These are phyloP conservation scores for Monosporascus sp. DNA, from an alignment of 2,329 filamentous ascomycete species.

Conservation along the genomic window DNA sequence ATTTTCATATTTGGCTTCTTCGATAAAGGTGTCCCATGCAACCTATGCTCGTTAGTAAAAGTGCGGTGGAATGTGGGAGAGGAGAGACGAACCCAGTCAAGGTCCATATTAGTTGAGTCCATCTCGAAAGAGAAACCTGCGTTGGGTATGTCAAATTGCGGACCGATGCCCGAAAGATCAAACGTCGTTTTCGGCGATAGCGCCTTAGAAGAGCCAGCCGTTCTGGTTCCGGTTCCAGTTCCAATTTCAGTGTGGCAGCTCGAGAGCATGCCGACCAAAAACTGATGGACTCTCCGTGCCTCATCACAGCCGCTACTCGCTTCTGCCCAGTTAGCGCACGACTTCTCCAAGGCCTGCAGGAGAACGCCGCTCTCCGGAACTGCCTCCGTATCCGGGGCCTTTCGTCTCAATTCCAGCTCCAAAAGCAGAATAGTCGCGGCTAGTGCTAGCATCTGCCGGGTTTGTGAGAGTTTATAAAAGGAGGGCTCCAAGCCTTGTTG, in stretches of 20 bases:
- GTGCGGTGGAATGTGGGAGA: neutral
- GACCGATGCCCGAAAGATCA: neutral
- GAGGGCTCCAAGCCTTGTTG: constrained; percentile 13
- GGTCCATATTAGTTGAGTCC: constrained; percentile 13
- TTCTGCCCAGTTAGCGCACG: constrained; percentile 9
- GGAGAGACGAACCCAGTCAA: constrained; percentile 21
- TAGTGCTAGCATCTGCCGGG: constrained; percentile 21
- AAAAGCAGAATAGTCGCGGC: constrained; percentile 17
- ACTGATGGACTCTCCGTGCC: constrained; percentile 5
- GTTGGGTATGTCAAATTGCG: neutral
- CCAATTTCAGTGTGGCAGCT: constrained; percentile 1
- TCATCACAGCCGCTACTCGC: constrained; percentile 9
- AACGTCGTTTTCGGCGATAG: constrained; percentile 8
- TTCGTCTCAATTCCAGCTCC: constrained; percentile 16
- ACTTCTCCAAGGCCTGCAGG: constrained; percentile 7
- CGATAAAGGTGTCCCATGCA: constrained; percentile 23
- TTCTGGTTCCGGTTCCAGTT: constrained; percentile 3
- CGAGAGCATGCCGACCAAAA: constrained; percentile 8
- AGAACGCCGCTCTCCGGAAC: constrained; percentile 6
- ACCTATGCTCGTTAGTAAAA: constrained; percentile 8
- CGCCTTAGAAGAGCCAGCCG: constrained; percentile 7
- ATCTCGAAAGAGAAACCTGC: constrained; percentile 5
- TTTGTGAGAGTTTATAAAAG: constrained; percentile 18
- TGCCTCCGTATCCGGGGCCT: constrained; percentile 1
- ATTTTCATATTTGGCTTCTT: constrained; percentile 17